phyloP scores from a whole-genome alignment of 1,139 yeast genomes.

The Yamadazyma siamensis region DNA sequence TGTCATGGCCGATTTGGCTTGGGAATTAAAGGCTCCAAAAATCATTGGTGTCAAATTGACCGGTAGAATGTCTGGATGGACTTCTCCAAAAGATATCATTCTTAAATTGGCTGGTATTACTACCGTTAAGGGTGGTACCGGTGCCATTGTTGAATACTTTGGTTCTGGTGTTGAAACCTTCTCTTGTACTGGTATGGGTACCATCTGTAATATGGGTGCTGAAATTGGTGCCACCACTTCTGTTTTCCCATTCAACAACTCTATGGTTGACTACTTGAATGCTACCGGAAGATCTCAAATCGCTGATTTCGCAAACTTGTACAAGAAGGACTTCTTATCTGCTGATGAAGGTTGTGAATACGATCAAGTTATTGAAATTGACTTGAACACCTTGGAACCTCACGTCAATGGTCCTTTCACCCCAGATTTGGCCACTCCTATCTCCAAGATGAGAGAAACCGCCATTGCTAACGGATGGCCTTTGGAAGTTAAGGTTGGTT shows the following conservation, averaged over 20 bases:
- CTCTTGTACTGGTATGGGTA: slow-evolving; percentile 99
- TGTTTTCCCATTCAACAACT: slow-evolving; percentile 92
- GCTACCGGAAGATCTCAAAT: slow-evolving; percentile 86
- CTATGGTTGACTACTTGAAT: slow-evolving; percentile 84
- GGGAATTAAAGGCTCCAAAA: slow-evolving; percentile 99
- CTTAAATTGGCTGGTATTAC: slow-evolving; percentile 94
- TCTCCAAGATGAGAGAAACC: slow-evolving; percentile 87
- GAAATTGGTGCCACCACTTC: slow-evolving; percentile 99
- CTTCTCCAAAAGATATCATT: slow-evolving; percentile 97
- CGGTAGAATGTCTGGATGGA: slow-evolving; percentile 96
- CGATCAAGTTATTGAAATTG: slow-evolving; percentile 93
- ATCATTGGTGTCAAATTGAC: slow-evolving; percentile 95
- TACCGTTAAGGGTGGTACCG: slow-evolving; percentile 99
- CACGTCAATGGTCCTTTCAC: slow-evolving; percentile 99
- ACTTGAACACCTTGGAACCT: slow-evolving; percentile 94
- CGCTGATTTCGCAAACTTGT: slow-evolving; percentile 74
- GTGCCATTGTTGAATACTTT: slow-evolving; percentile 94
- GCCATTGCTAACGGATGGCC: slow-evolving; percentile 94
- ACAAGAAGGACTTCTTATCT: slow-evolving; percentile 73
- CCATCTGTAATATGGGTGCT: slow-evolving; percentile 99
- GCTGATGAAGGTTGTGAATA: slow-evolving; percentile 96
- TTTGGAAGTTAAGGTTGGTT: slow-evolving; percentile 86
- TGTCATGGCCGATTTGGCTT: slow-evolving; percentile 90
- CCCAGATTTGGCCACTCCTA: slow-evolving; percentile 97
- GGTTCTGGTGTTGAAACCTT: slow-evolving; percentile 96